Percentiles rank a stretch among this genome's conserved stretches.
Conservation (phyloP, 1,139 yeast species). For the Spencermartinsiella ligniputridi region DNA sequence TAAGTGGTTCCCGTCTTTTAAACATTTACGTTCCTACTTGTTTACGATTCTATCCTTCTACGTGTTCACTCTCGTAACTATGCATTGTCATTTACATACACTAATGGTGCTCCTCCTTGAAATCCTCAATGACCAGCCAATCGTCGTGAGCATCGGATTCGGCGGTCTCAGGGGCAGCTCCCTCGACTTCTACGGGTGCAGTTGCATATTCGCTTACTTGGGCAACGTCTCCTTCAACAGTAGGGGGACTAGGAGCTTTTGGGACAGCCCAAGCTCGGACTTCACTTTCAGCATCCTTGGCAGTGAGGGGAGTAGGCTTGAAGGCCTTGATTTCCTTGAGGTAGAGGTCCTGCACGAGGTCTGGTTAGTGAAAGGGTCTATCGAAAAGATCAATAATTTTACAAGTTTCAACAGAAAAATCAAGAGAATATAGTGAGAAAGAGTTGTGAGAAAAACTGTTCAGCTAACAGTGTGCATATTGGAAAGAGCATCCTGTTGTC, state of each 20-base stretch:
- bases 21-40: too few relatives aligned
- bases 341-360: slow-evolving; percentile 81
- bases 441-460: too few relatives aligned
- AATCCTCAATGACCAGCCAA: slow-evolving; percentile 61
- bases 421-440: too few relatives aligned
- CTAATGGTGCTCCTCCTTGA: slow-evolving; percentile 57
- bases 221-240: slow-evolving; percentile 64
- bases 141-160: slow-evolving; percentile 55
- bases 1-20: too few relatives aligned
- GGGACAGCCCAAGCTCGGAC: slow-evolving; percentile 83
- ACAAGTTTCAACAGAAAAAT: too few relatives aligned
- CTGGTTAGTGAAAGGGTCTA: too few relatives aligned
- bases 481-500: too few relatives aligned
- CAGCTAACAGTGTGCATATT: too few relatives aligned
- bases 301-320: slow-evolving; percentile 75
- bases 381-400: too few relatives aligned
- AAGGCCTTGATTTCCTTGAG: slow-evolving; percentile 80
- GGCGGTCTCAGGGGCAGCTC: slow-evolving; percentile 42
- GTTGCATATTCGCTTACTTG: slow-evolving; percentile 73
- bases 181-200: slow-evolving; percentile 67
- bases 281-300: slow-evolving; percentile 70
- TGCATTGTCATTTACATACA: too few relatives aligned
- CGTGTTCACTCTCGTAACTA: too few relatives aligned
- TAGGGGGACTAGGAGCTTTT: slow-evolving; percentile 65
- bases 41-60: too few relatives aligned